Evolutionary conservation across 2,329 filamentous ascomycete genomes (phyloP).

Genomic region (Alternaria burnsii): DNA sequence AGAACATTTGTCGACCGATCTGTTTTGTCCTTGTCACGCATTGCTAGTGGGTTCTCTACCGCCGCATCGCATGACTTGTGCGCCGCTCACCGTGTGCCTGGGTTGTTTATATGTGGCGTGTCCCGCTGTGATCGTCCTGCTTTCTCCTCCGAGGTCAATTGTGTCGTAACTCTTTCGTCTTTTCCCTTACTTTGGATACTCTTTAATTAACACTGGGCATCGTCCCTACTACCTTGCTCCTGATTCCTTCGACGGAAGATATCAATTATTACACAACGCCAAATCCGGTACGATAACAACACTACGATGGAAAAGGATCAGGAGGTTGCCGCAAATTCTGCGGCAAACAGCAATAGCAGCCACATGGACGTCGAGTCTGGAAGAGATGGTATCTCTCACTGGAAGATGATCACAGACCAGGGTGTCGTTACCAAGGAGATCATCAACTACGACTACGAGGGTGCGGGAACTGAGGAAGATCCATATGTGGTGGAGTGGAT

Average conservation of each 20-base stretch:
- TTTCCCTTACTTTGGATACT: neutral
- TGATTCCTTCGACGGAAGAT: neutral
- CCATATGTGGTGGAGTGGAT: conserved; percentile 59
- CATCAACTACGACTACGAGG: conserved; percentile 52
- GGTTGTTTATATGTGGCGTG: conserved; percentile 26
- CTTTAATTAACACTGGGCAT: conserved; percentile 12
- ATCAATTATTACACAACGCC: neutral
- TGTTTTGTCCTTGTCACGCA: conserved; percentile 9
- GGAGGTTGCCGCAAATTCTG: conserved; percentile 17
- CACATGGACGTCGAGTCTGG: conserved; percentile 46
- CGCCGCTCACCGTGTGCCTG: neutral
- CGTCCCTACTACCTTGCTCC: neutral
- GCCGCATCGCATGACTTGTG: conserved; percentile 10
- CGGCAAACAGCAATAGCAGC: conserved; percentile 9
- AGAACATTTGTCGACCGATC: conserved; percentile 5
- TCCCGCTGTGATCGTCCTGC: conserved; percentile 7
- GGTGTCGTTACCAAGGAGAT: conserved; percentile 50
- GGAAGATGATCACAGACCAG: conserved; percentile 49
- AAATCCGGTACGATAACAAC: conserved; percentile 7
- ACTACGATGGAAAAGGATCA: conserved; percentile 30
- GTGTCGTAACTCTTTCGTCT: conserved; percentile 8
- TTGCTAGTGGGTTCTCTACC: conserved; percentile 1
- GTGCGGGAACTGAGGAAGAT: conserved; percentile 55
- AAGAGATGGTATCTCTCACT: conserved; percentile 45
- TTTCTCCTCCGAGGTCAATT: conserved; percentile 2